Base-by-base conservation (phyloP, 345 rosid genomes). In the Physaria fendleri region DNA sequence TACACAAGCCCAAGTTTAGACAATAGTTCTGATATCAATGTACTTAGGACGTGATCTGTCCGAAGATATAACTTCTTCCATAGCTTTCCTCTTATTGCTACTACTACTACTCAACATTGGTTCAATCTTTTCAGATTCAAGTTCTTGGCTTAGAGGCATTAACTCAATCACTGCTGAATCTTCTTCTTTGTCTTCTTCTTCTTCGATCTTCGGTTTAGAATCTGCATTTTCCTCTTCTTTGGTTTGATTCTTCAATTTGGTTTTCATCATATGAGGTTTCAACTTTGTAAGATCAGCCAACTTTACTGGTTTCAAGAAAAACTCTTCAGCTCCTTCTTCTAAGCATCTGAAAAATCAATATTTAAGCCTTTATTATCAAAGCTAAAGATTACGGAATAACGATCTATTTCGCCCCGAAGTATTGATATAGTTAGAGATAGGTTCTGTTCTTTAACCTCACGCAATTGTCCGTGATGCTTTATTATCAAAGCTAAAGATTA, bases 261-360 rank as follows among this genome's bases (percentile, higher is more conserved):
- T 64, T 64, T 65, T 71, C 71, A 71, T 56, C 71, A 71, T 57
- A 64, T 71, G 91, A 22, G 96, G 86, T 71, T 57, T 81, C 5
- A 91, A 83, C 71, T 83, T 91, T 59, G 76, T 78, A 24, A 87
- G 81, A 79, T 91, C 98, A n/a, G 96, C 79, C 41, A 91, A 65
- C 49, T 73, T 83, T 27, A 91, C 95, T 12, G 98, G 98, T 57
- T 91, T 91, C 71, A 88, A 52, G 50, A 91, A 78, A 76, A 88
- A 91, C 56, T 91, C 98, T 29, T 91, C 89, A 13, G 98, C 98
- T 66, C 98, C 98, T 77, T 83, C 94, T 81, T 85, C 89, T 43
- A 88, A 69, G 44, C 97, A 90, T 51, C 92, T 87, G 73, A n/a
- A n/a, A n/a, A n/a, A n/a, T 29, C 35, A 42, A 21, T 27, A 12